Base-by-base conservation (phyloP, 495 filamentous ascomycete genomes). In the Tuber calosporum region DNA sequence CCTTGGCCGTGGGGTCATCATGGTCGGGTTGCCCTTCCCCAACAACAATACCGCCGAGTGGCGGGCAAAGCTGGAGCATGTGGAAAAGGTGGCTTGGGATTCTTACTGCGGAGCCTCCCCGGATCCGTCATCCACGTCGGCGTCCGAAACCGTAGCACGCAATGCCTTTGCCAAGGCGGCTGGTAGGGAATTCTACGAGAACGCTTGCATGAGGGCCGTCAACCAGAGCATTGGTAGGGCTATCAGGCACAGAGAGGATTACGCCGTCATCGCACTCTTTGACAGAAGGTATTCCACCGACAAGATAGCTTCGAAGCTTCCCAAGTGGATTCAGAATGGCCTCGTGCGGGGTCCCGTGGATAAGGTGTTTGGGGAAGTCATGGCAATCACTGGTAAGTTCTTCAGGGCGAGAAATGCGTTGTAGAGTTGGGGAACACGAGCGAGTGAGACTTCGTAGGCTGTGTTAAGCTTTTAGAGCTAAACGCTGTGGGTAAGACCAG, bases 151-250 rank as follows among this genome's bases (percentile, higher is more conserved):
- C 13, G 71, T 73, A 26, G 53, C 11, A 4, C 43, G 48, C 20
- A 38, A 41, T 39, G 73, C 43, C 77, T 75, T 3, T 79, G 87
- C 88, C 36, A 93, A 90, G 79, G 88, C 88, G 69, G 91, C 89
- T 1, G 89, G 89, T 2, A 84, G 90, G 43, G 92, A 94, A 48
- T 96, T 94, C 81, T 97, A 96, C 81, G 94, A 97, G 82, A 98
- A 98, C 80, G 89, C 92, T 2, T 96, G 93, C 83, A 97, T 99
- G 93, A 86, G 95, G 62, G 93, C 94, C 20, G 96, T 99, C 58
- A 99, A 99, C 82, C 95, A 99, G 84, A 93, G 91, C 79, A 92
- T 99, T 76, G 95, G 95, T 4, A 86, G 95, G 74, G 95, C 94
- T 1, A 97, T 99, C 75, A 85, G 95, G 45, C 95, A 99, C 83